A percentile compares a stretch with the other conserved stretches of the same genome.
These are phyloP conservation scores for Coniferiporia weirii DNA, from an alignment of 1,284 basidiomycete species.

Conservation along the genomic window DNA sequence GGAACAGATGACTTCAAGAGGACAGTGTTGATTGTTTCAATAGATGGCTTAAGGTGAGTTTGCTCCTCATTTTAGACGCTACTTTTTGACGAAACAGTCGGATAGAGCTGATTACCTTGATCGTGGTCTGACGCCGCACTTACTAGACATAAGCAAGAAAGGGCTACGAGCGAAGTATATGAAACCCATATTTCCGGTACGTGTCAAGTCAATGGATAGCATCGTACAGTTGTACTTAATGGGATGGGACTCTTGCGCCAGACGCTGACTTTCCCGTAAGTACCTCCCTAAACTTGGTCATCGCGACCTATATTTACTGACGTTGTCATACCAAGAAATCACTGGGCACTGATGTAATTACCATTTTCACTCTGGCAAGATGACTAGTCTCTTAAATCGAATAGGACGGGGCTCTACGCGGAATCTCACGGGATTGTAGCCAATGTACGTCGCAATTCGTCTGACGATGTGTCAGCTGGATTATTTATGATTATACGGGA, in stretches of 20 bases:
- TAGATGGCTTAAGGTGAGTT: conserved; percentile 75
- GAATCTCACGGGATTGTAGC: conserved; percentile 88
- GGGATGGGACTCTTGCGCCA: conserved; percentile 25
- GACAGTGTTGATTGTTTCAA: conserved; percentile 80
- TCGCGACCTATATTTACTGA: not conserved
- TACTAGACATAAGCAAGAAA: conserved; percentile 71
- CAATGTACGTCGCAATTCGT: conserved; percentile 50
- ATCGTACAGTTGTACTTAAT: not conserved
- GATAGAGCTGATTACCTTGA: conserved; percentile 78
- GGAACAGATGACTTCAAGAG: conserved; percentile 74
- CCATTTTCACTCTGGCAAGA: not conserved
- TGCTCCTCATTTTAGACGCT: not conserved
- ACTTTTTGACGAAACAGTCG: conserved; percentile 10
- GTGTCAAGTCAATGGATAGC: conserved; percentile 24
- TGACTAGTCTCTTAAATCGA: not conserved
- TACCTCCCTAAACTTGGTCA: conserved; percentile 16
- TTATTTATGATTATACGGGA: too few relatives aligned
- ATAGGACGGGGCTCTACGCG: conserved; percentile 81
- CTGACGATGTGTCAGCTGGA: too few relatives aligned
- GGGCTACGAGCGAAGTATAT: conserved; percentile 83
- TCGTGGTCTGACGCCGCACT: conserved; percentile 73
- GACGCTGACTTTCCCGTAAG: conserved; percentile 88
- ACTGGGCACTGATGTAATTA: conserved; percentile 76
- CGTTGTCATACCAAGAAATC: conserved; percentile 49
- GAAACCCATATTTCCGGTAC: conserved; percentile 80